Evolutionary conservation across 495 filamentous ascomycete species (phyloP), one percentile per base, ranked within the genome.

Genomic region (Amorphotheca resinae): DNA sequence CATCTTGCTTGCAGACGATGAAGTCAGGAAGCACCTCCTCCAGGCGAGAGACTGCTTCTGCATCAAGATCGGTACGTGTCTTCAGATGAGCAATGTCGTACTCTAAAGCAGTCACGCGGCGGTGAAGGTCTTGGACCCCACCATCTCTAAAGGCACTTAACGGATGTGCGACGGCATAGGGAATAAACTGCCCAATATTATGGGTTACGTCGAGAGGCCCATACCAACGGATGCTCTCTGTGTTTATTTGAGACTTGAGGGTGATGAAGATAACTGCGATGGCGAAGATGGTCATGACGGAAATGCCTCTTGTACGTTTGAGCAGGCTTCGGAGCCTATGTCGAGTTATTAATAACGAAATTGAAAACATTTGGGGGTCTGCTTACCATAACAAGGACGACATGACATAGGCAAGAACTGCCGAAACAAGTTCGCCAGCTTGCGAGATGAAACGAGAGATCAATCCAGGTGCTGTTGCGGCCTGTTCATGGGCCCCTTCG

Each of bases 1-100:
- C 50, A 43, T 69, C 60, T 22, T 59, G 58, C 18, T 59, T 54
- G 22, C 64, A 60, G 42, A 63, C 57, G 16, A 63, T 46, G 23
- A 58, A 25, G 9, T 60, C 53, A 0, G 69, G 69, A 1, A 73
- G 53, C 18, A 49, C 18, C n/a, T 60, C 12, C 8, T 57, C 39
- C 9, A 72, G 34, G 0, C 37, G 26, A 0, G 44, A 33, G 16
- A 63, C 31, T 6, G 62, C 31, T 7, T 61, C 38, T n/a, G 37
- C 28, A 47, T 58, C 50, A 36, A 58, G 12, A 6, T 46, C 41
- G 15, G 20, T 17, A 32, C 39, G 17, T 3, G 18, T 30, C 17
- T 55, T 55, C n/a, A 55, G 45, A 9, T 14, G n/a, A 12, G 33
- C 42, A 21, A 56, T 35, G 39, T 52, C 30, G 38, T 59, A 56